Conservation (phyloP, 495 filamentous ascomycete genomes). For the Baudoinia panamericana region DNA sequence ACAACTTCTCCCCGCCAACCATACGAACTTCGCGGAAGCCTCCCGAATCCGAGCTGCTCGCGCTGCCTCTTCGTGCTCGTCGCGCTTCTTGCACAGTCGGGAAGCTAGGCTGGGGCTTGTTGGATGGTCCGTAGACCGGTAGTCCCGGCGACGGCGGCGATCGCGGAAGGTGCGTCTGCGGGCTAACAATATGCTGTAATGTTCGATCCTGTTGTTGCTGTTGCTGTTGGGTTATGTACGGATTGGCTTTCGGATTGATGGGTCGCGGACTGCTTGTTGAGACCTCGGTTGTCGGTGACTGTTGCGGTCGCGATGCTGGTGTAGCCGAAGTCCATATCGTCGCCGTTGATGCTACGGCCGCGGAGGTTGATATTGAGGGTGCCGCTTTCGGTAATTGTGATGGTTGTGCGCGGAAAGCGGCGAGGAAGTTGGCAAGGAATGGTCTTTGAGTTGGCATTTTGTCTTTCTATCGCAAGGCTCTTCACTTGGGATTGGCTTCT, state of each 20-base stretch:
- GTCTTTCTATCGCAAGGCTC: no score
- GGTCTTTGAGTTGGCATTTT: slow-evolving; percentile 71
- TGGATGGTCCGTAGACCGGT: slow-evolving; percentile 14
- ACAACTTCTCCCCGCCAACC: slow-evolving; percentile 67
- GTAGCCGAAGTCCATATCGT: slow-evolving; percentile 17
- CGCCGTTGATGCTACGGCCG: slow-evolving; percentile 32
- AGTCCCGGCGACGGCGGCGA: slow-evolving; percentile 19
- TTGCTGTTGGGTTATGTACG: slow-evolving; percentile 8
- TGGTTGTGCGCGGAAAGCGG: slow-evolving; percentile 55
- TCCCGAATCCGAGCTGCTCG: slow-evolving; percentile 51
- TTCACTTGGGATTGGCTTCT: no score
- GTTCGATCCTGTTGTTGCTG: slow-evolving; percentile 8
- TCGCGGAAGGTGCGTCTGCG: slow-evolving; percentile 26
- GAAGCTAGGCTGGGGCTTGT: slow-evolving; percentile 17
- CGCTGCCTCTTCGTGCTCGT: slow-evolving; percentile 53
- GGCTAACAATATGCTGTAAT: slow-evolving; percentile 20
- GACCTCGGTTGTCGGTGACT: slow-evolving; percentile 10
- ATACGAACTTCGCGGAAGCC: slow-evolving; percentile 66
- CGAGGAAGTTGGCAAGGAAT: slow-evolving; percentile 76
- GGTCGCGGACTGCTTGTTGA: slow-evolving; percentile 8
- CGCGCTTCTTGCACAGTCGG: slow-evolving; percentile 32
- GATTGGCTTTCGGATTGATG: slow-evolving; percentile 12
- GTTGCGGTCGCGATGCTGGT: slow-evolving; percentile 11
- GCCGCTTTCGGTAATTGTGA: slow-evolving; percentile 30
- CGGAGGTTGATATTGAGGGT: slow-evolving; percentile 27